A percentile compares a stretch with the other conserved stretches of the same genome.
phyloP scores from a whole-genome alignment of 495 filamentous ascomycete genomes.

The Talaromyces adpressus region DNA sequence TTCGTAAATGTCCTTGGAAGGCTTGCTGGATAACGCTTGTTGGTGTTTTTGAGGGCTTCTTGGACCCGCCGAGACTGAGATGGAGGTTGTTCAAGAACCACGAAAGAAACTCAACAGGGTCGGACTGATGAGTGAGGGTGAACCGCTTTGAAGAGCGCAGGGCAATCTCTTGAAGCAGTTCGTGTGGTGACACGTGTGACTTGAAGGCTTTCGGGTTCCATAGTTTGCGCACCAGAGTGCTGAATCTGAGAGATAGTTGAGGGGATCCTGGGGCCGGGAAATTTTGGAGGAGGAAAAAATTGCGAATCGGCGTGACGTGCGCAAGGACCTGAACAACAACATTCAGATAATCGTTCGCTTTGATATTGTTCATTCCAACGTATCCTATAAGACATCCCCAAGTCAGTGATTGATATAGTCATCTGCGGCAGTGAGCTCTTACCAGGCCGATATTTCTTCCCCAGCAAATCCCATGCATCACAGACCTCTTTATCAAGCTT shows the following conservation, averaged over 20 bases:
- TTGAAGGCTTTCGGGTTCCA: slow-evolving; percentile 99
- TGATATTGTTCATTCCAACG: slow-evolving; percentile 99
- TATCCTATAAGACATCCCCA: slow-evolving; percentile 48
- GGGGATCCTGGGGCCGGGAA: slow-evolving; percentile 40
- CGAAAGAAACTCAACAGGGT: slow-evolving; percentile 91
- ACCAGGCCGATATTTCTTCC: slow-evolving; percentile 80
- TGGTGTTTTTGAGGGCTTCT: slow-evolving; percentile 61
- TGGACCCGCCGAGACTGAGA: slow-evolving; percentile 81
- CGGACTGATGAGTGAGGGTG: slow-evolving; percentile 83
- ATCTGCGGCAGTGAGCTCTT: slow-evolving; percentile 9
- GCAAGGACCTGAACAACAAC: slow-evolving; percentile 90
- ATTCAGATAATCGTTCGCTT: slow-evolving; percentile 98
- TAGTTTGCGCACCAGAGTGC: slow-evolving; percentile 88
- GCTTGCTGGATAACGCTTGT: slow-evolving; percentile 77
- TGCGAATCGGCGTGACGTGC: slow-evolving; percentile 83
- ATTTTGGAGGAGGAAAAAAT: slow-evolving; percentile 81
- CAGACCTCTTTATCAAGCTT: slow-evolving; percentile 73
- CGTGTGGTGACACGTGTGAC: slow-evolving; percentile 93
- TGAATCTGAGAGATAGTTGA: slow-evolving; percentile 68
- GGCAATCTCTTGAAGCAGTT: slow-evolving; percentile 91
- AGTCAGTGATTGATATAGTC: not conserved
- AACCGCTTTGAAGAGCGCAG: slow-evolving; percentile 86
- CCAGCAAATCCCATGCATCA: slow-evolving; percentile 68
- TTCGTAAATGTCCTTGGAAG: slow-evolving; percentile 86
- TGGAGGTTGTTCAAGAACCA: slow-evolving; percentile 98